Percentiles rank a stretch among this genome's conserved stretches.
Evolutionary conservation across 2,329 filamentous ascomycete species (phyloP).

Genomic region (Hypoxylon rubiginosum): DNA sequence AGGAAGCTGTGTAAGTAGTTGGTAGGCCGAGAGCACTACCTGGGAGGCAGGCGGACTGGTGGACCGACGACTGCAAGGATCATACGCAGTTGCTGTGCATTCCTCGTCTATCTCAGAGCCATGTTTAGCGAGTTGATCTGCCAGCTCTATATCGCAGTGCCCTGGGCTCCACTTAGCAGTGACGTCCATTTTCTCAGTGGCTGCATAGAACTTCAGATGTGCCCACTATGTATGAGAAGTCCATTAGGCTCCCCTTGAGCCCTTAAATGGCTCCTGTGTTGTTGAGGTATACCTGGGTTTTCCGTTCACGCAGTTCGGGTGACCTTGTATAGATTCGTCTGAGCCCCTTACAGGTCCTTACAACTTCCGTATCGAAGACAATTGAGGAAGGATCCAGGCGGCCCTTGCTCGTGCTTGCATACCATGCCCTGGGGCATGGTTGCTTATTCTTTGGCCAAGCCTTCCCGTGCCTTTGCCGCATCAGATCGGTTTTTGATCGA

Average conservation of each 20-base stretch:
- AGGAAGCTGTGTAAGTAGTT: neutral
- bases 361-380: no score
- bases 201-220: neutral
- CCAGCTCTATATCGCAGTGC: neutral
- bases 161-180: neutral
- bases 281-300: neutral
- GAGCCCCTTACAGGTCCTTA: no score
- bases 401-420: no score
- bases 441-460: no score
- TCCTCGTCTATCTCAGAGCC: neutral
- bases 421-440: no score
- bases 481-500: no score
- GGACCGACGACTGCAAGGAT: no score
- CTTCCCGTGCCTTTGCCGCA: no score
- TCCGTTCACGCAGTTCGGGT: neutral
- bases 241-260: neutral
- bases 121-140: conserved; percentile 2
- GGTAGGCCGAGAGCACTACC: no score
- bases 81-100: neutral
- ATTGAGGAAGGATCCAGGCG: no score
- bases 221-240: neutral
- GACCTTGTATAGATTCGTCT: no score
- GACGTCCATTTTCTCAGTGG: neutral
- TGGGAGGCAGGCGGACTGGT: no score
- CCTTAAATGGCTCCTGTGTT: neutral